These are phyloP conservation scores for Rusavskia elegans DNA, from an alignment of 495 filamentous ascomycete genomes.

Conservation along the genomic window DNA sequence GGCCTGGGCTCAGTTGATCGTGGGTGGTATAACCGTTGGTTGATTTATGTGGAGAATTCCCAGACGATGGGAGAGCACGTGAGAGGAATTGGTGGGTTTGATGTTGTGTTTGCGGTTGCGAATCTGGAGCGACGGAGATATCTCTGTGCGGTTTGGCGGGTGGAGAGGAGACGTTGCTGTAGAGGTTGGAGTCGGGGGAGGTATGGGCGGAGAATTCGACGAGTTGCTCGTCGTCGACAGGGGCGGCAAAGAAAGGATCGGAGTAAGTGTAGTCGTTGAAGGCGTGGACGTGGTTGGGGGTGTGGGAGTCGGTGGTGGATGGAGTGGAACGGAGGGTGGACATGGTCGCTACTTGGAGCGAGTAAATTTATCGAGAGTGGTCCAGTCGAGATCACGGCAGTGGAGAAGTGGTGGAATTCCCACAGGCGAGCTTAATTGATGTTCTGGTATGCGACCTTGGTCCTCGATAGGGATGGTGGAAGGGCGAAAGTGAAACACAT, in stretches of 20 bases:
- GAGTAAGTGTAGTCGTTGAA: constrained; percentile 14
- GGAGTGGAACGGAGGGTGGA: background rate
- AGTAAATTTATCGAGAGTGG: background rate
- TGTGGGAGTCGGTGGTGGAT: background rate
- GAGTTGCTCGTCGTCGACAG: constrained; percentile 12
- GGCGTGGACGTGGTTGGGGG: constrained; percentile 6
- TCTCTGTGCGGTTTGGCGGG: background rate
- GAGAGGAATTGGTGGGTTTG: background rate
- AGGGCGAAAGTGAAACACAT: background rate
- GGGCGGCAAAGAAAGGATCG: constrained; percentile 12
- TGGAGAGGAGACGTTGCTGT: constrained; percentile 7
- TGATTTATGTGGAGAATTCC: background rate
- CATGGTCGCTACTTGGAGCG: background rate
- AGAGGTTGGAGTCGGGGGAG: constrained; percentile 4
- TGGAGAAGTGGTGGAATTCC: background rate
- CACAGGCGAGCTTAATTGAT: background rate
- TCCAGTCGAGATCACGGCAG: background rate
- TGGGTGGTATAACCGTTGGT: too few species aligned
- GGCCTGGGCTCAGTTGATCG: background rate
- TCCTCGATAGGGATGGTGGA: background rate
- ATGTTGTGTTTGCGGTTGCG: background rate
- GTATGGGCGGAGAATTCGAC: constrained; percentile 7
- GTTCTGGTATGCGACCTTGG: background rate
- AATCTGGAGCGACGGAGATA: background rate
- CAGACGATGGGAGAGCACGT: background rate